Base-by-base conservation (phyloP, 345 rosid genomes). In the Reutealis trisperma region DNA sequence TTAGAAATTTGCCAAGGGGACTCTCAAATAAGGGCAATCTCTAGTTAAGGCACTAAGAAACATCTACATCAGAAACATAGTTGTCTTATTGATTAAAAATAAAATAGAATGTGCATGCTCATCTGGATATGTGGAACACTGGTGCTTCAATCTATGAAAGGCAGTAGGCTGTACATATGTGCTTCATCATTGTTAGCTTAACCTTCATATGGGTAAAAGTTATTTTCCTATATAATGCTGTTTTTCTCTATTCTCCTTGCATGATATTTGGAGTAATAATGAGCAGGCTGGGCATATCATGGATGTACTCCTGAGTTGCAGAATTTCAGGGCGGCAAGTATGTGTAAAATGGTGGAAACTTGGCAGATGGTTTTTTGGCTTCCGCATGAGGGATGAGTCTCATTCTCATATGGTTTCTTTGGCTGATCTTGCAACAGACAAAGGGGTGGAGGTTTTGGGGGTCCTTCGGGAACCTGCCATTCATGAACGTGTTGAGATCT, bases 291-390 rank as follows among this genome's bases (percentile, higher is more conserved):
- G 73, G 74, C 37, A 71, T 44, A 74, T 93, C 21, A 21, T 75
- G 81, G 87, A 84, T 54, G 88, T 85, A 4, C 78, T 90, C 8
- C 74, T 70, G 71, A 79, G 80, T 18, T 80, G 85, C 79, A 78
- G 84, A 77, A 86, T 93, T 75, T 65, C 87, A 16, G 89, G 89
- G 71, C 86, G 87, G 61, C 79, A 82, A 60, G 84, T 90, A 63
- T 84, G 89, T 73, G 84, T 90, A 78, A 83, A 68, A 81, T 91
- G 95, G 97, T 90, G 88, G 87, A 92, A 88, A 80, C 83, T 91
- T 21, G 91, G 94, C 8, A 80, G 96, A 83, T 87, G 89, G 92
- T 86, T 86, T 24, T 73, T 77, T 58, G 94, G 95, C 74, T 88
- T 85, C 79, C 85, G 94, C 47, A 87, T 87, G 89, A 84, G 88